Evolutionary conservation across 768 basidiomycete genomes (phyloP).

Genomic region (Auriscalpium vulgare): DNA sequence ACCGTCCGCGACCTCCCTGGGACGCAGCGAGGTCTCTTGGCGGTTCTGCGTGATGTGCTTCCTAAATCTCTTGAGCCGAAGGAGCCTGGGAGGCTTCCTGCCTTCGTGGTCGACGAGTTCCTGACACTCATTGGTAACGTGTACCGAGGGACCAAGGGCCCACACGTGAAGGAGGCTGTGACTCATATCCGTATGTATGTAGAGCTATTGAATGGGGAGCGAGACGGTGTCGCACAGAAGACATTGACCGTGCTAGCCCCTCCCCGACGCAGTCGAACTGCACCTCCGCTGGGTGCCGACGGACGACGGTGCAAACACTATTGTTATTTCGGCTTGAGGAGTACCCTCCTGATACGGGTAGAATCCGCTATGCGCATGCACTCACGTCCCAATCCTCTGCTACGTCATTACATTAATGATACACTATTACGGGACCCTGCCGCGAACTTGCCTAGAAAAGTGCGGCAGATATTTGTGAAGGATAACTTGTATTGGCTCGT

Average conservation of each 20-base stretch:
- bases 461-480: too few species aligned
- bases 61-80: neutral
- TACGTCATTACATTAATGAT: too few species aligned
- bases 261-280: neutral
- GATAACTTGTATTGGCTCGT: too few species aligned
- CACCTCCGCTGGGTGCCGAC: too few species aligned
- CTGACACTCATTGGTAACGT: neutral
- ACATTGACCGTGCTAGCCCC: neutral
- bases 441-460: too few species aligned
- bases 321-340: too few species aligned
- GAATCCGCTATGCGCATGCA: too few species aligned
- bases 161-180: neutral
- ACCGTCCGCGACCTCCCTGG: neutral
- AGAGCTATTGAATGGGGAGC: neutral
- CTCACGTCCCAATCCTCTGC: too few species aligned
- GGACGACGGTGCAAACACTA: too few species aligned
- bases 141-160: neutral
- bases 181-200: neutral
- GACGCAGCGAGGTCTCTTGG: conserved; percentile 14
- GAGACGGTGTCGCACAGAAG: neutral
- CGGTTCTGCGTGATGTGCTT: conserved; percentile 22
- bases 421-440: too few species aligned
- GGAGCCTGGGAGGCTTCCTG: neutral
- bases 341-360: too few species aligned
- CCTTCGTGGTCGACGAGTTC: neutral